phyloP scores from a whole-genome alignment of 495 filamentous ascomycete genomes.

The Annulohypoxylon maeteangense region DNA sequence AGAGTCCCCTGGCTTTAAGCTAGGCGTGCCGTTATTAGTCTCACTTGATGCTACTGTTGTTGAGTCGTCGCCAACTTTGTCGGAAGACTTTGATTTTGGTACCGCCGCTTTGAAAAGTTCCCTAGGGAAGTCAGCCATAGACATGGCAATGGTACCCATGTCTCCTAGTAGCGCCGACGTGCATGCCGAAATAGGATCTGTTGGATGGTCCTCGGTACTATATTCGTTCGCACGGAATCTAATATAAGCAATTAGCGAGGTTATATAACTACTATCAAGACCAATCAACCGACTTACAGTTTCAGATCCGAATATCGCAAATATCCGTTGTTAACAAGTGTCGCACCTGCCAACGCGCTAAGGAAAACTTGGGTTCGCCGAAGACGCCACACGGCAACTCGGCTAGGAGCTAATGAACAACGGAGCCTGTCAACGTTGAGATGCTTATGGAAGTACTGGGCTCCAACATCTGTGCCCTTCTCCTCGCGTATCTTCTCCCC shows the following conservation, averaged over 20 bases:
- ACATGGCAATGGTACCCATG: conserved; percentile 78
- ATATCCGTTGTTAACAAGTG: conserved; percentile 69
- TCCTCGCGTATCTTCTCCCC: conserved; percentile 72
- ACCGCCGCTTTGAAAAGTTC: conserved; percentile 69
- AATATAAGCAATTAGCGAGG: conserved; percentile 31
- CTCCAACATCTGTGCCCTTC: conserved; percentile 70
- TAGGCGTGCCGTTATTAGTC: conserved; percentile 35
- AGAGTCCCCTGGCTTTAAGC: conserved; percentile 8
- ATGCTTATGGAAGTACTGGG: conserved; percentile 74
- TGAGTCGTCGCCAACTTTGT: conserved; percentile 25
- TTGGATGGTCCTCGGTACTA: conserved; percentile 76
- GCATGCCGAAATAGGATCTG: conserved; percentile 76
- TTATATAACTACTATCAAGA: not conserved
- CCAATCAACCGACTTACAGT: conserved; percentile 60
- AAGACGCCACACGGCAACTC: conserved; percentile 76
- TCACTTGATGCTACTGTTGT: conserved; percentile 34
- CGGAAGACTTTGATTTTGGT: conserved; percentile 34
- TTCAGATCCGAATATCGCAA: conserved; percentile 73
- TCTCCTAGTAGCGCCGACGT: conserved; percentile 81
- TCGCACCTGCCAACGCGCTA: conserved; percentile 74
- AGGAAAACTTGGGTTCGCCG: conserved; percentile 70
- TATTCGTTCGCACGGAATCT: conserved; percentile 76
- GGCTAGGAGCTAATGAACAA: conserved; percentile 71
- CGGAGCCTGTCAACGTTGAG: conserved; percentile 68
- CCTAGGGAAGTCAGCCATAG: conserved; percentile 81